phyloP scores from a whole-genome alignment of 2,329 filamentous ascomycete genomes.

The Aspergillus persii region DNA sequence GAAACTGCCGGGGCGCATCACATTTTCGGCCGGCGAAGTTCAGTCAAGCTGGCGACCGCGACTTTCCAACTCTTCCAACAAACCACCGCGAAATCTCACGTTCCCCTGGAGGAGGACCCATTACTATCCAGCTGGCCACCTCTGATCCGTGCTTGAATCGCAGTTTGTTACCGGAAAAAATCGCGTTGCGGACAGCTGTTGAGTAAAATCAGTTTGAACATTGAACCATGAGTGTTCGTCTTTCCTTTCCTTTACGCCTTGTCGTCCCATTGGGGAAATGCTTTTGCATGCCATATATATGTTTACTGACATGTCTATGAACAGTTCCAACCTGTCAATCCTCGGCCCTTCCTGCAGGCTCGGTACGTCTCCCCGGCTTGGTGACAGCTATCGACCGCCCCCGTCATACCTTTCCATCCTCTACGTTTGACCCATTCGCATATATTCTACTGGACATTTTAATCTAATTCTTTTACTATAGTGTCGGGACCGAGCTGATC shows the following conservation, averaged over 20 bases:
- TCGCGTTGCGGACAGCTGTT: not conserved
- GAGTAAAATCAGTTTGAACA: constrained; percentile 9
- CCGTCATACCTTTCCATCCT: not conserved
- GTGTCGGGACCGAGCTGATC: constrained; percentile 84
- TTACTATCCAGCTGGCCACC: not conserved
- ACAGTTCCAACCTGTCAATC: constrained; percentile 90
- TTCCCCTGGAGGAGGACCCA: not conserved
- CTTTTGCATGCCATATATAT: constrained; percentile 3
- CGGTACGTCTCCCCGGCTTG: constrained; percentile 60
- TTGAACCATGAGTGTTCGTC: constrained; percentile 35
- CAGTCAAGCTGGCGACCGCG: constrained; percentile 12
- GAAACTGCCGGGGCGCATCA: constrained; percentile 25
- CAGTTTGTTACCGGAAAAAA: not conserved
- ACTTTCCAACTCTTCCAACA: constrained; percentile 3
- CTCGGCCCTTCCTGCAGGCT: constrained; percentile 91
- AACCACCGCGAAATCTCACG: constrained; percentile 4
- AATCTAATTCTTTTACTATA: constrained; percentile 34
- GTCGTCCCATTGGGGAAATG: constrained; percentile 31
- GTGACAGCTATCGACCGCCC: not conserved
- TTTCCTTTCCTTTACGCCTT: not conserved
- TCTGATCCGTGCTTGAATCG: not conserved
- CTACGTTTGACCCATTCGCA: not conserved
- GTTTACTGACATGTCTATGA: constrained; percentile 18
- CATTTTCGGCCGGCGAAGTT: constrained; percentile 31
- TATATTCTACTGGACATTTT: not conserved